A percentile compares a stretch with the other conserved stretches of the same genome.
Conservation (phyloP, 1,284 basidiomycete species). For the Pisolithus thermaeus region DNA sequence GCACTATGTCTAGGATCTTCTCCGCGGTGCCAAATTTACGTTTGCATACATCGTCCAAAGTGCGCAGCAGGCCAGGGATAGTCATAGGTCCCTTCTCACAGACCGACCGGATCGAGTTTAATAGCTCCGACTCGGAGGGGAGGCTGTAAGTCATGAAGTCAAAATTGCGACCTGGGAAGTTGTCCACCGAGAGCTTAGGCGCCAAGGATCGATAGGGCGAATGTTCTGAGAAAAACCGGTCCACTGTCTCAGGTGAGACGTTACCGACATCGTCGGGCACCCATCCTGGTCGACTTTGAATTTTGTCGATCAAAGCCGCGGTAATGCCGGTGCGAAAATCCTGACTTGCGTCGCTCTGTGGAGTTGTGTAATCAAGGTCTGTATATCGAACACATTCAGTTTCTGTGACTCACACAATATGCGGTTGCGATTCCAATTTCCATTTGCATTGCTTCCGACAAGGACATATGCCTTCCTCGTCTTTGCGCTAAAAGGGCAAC, state of each 20-base stretch:
- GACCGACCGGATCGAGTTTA: conserved; percentile 51
- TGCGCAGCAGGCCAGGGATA: conserved; percentile 53
- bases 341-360: conserved; percentile 64
- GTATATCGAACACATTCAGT: conserved; percentile 6
- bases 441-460: conserved; percentile 72
- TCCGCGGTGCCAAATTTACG: conserved; percentile 68
- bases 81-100: conserved; percentile 51
- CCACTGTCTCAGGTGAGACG: conserved; percentile 50
- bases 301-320: conserved; percentile 64
- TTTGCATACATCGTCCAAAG: conserved; percentile 42
- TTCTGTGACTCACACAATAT: conserved; percentile 59
- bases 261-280: conserved; percentile 54
- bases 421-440: conserved; percentile 78
- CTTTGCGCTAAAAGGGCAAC: conserved; percentile 78
- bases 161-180: conserved; percentile 21
- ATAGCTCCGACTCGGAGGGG: conserved; percentile 65
- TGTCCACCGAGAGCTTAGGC: conserved; percentile 46
- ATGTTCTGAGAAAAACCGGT: conserved; percentile 53
- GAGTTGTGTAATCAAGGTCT: conserved; percentile 12
- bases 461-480: conserved; percentile 54
- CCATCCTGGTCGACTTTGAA: conserved; percentile 55
- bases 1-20: conserved; percentile 70
- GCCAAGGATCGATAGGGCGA: conserved; percentile 42
- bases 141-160: conserved; percentile 54
- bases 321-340: conserved; percentile 83